Conservation (phyloP, 805 yeast genomes). For the Maudiozyma barnettii region DNA sequence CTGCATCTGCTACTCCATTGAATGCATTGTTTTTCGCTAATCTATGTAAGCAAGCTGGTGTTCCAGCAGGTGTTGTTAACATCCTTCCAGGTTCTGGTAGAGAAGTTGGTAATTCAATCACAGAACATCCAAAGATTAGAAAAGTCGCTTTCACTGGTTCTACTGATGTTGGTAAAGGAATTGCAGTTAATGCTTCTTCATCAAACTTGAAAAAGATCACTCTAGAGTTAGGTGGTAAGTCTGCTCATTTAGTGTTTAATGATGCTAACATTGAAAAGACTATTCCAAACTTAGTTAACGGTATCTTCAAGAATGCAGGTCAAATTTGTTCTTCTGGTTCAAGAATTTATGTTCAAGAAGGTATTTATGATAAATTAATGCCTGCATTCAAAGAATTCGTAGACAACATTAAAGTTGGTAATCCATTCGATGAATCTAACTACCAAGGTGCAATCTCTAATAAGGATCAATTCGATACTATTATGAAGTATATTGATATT, state of each 20-base stretch:
- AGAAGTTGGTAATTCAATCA: constrained; percentile 61
- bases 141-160: constrained; percentile 80
- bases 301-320: constrained; percentile 74
- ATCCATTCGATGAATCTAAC: constrained; percentile 58
- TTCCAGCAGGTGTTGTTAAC: constrained; percentile 69
- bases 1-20: constrained; percentile 72
- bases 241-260: constrained; percentile 64
- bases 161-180: constrained; percentile 62
- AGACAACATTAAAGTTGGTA: constrained; percentile 57
- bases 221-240: constrained; percentile 76
- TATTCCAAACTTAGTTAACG: constrained; percentile 44
- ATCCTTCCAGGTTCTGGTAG: constrained; percentile 69
- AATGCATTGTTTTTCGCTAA: constrained; percentile 57
- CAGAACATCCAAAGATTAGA: constrained; percentile 58
- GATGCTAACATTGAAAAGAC: constrained; percentile 53
- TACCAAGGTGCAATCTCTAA: constrained; percentile 78
- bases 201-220: constrained; percentile 72
- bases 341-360: constrained; percentile 67
- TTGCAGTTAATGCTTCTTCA: constrained; percentile 60
- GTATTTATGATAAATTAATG: constrained; percentile 53
- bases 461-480: constrained; percentile 57
- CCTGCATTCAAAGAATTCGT: constrained; percentile 49
- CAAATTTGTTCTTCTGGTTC: constrained; percentile 81
- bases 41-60: constrained; percentile 56
- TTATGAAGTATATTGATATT: constrained; percentile 53